Evolutionary conservation across 805 yeast genomes (phyloP).

Genomic region (Hanseniaspora nectarophila): DNA sequence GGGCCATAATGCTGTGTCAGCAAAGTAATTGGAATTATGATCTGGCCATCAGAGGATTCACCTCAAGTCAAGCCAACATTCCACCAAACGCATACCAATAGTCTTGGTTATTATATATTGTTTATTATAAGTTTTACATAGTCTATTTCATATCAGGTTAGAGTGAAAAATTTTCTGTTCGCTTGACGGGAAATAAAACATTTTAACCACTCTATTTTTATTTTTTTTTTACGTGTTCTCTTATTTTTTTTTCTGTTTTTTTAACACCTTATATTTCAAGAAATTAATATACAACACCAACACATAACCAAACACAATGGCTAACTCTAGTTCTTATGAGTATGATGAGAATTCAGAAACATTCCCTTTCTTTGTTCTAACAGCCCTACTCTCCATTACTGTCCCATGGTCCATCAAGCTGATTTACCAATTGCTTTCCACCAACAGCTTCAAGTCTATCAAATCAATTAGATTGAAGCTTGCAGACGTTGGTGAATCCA

Average conservation of each 20-base stretch:
- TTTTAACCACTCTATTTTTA: not conserved
- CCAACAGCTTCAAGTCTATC: not conserved
- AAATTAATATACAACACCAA: not conserved
- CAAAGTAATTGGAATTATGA: slow-evolving; percentile 78
- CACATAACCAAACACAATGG: not conserved
- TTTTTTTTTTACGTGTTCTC: not conserved
- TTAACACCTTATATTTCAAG: not conserved
- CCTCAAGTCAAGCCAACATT: slow-evolving; percentile 47
- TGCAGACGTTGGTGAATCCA: not conserved
- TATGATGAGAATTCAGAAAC: slow-evolving; percentile 85
- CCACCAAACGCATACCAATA: slow-evolving; percentile 41
- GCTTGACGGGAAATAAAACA: not conserved
- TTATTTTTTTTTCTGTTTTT: not conserved
- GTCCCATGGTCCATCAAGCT: slow-evolving; percentile 44
- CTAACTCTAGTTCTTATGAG: slow-evolving; percentile 22
- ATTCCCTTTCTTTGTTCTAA: slow-evolving; percentile 83
- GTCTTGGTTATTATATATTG: too few relatives aligned
- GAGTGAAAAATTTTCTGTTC: not conserved
- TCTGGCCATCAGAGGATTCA: slow-evolving; percentile 57
- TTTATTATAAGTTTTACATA: too few relatives aligned
- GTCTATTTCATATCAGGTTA: not conserved
- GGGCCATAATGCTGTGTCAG: slow-evolving; percentile 69
- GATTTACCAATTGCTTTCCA: not conserved
- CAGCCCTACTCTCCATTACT: slow-evolving; percentile 54
- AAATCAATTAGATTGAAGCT: slow-evolving; percentile 1